Evolutionary conservation across 306 rosid genomes (phyloP), one percentile per base, ranked within the genome.

Genomic region (Hylodesmum podocarpum): DNA sequence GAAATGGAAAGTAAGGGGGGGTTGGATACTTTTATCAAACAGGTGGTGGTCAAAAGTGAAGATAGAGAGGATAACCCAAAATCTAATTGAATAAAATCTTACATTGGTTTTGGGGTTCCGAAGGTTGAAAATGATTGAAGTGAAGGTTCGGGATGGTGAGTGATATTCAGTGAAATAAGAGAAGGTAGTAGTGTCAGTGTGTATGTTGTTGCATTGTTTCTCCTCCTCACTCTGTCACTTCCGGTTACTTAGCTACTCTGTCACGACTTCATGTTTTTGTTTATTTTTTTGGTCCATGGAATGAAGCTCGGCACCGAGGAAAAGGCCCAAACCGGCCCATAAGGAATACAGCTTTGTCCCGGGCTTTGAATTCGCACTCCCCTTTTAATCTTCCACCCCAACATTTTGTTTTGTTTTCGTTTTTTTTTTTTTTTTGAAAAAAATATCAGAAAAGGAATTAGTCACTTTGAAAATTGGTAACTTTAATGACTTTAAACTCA

Each of bases 1-100:
- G 34, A 51, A 74, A 55, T 28, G 6, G 75, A 21, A 61, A 62
- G 4, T 1, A 4, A 1, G 19, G 28, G 64, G 0, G 19, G 28
- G 64, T 43, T 66, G 76, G 46, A 25, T 44, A 24, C 3, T 80
- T 81, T 70, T 41, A 70, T 50, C 85, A 40, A 81, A 81, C 81
- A 81, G 73, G 2, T 81, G 51, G 70, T 76, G 85, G 24, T 61
- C 81, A 61, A n/a, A 2, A 33, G 15, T 16, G 15, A 39, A 59
- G 37, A 61, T 61, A 69, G 25, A 15, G 15, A 9, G 11, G 41
- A 55, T 8, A 41, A 16, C 25, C 21, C 10, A 44, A 24, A 66
- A 1, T 18, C 1, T 21, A 7, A 1, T 1, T 0, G 2, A 46
- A 47, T 6, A 2, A 58, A 22, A 15, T 11, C 14, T 51, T 46